phyloP scores from a whole-genome alignment of 2,329 filamentous ascomycete genomes.

The Trichoderma atrobrunneum region DNA sequence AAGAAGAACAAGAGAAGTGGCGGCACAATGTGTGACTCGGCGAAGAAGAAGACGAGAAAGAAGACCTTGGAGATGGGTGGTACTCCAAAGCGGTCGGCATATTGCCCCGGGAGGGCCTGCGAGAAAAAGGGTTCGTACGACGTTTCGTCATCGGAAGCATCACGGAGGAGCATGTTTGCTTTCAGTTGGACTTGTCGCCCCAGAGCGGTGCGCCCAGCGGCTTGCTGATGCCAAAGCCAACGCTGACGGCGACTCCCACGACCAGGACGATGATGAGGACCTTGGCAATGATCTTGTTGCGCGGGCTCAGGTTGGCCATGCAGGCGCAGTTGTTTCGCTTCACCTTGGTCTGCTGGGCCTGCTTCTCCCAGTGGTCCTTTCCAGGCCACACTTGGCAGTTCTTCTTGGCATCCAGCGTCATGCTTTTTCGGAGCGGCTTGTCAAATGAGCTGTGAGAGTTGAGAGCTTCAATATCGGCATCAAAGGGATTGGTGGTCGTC shows the following conservation, averaged over 20 bases:
- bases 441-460: slow-evolving; percentile 37
- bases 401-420: slow-evolving; percentile 34
- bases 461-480: slow-evolving; percentile 57
- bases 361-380: slow-evolving; percentile 57
- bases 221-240: slow-evolving; percentile 62
- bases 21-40: neutral
- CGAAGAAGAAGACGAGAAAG: neutral
- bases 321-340: slow-evolving; percentile 49
- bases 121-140: neutral
- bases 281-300: slow-evolving; percentile 54
- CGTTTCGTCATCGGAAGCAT: slow-evolving; percentile 1
- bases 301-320: slow-evolving; percentile 52
- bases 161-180: neutral
- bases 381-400: slow-evolving; percentile 60
- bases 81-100: neutral
- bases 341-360: slow-evolving; percentile 55
- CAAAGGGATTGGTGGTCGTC: slow-evolving; percentile 49
- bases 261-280: slow-evolving; percentile 52
- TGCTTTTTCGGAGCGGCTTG: slow-evolving; percentile 32
- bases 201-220: slow-evolving; percentile 59
- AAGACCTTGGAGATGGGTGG: neutral
- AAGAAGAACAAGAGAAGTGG: neutral
- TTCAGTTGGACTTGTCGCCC: slow-evolving; percentile 35
- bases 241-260: slow-evolving; percentile 51
- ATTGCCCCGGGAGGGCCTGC: neutral